Percentiles rank a stretch among this genome's conserved stretches.
phyloP scores from a whole-genome alignment of 2,329 filamentous ascomycete genomes.

The Canariomyces notabilis region DNA sequence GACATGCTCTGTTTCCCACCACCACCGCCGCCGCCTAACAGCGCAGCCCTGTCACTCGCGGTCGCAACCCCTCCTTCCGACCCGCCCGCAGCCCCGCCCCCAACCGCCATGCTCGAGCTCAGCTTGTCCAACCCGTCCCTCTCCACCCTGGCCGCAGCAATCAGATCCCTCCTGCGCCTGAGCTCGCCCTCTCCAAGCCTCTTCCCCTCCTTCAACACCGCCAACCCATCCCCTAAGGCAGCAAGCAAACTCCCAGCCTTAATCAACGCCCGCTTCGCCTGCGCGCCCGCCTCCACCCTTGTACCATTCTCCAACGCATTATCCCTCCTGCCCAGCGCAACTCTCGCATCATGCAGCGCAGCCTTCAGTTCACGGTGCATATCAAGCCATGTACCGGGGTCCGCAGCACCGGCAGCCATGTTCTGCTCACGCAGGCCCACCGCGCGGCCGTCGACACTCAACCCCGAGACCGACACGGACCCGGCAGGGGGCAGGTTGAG shows the following conservation, averaged over 20 bases:
- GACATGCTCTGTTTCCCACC: slow-evolving; percentile 23
- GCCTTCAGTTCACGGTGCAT: slow-evolving; percentile 69
- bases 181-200: slow-evolving; percentile 70
- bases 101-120: slow-evolving; percentile 49
- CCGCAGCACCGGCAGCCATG: slow-evolving; percentile 41
- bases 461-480: slow-evolving; percentile 20
- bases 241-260: slow-evolving; percentile 60
- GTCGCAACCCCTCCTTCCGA: slow-evolving; percentile 44
- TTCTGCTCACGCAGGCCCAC: slow-evolving; percentile 35
- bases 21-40: slow-evolving; percentile 38
- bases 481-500: slow-evolving; percentile 58
- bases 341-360: slow-evolving; percentile 61
- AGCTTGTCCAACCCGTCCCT: slow-evolving; percentile 71
- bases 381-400: slow-evolving; percentile 70
- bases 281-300: slow-evolving; percentile 57
- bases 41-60: slow-evolving; percentile 44
- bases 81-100: slow-evolving; percentile 3
- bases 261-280: slow-evolving; percentile 70
- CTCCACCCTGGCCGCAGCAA: slow-evolving; percentile 66
- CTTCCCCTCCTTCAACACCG: slow-evolving; percentile 48
- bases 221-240: slow-evolving; percentile 61
- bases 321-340: slow-evolving; percentile 64
- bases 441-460: slow-evolving; percentile 28
- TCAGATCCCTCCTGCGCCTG: slow-evolving; percentile 63
- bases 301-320: slow-evolving; percentile 41